These are phyloP conservation scores for Boletus tomentosulus DNA, from an alignment of 768 basidiomycete species.

Conservation along the genomic window DNA sequence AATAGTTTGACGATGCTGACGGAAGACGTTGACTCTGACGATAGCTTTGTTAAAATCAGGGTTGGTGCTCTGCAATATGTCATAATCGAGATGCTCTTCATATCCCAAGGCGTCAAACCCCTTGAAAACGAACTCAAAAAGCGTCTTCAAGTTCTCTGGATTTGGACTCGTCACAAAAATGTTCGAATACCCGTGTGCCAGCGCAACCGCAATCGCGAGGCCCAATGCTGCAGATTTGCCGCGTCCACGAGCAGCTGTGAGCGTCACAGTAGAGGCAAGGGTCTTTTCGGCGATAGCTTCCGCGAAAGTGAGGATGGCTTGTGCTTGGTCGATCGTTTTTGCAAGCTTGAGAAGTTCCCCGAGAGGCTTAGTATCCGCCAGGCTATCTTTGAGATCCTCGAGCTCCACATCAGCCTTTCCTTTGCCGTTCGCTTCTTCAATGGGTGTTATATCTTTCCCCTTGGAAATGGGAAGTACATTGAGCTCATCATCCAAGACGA, in stretches of 20 bases:
- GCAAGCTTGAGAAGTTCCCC: constrained; percentile 88
- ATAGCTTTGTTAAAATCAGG: constrained; percentile 94
- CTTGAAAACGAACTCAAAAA: constrained; percentile 98
- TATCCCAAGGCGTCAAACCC: constrained; percentile 92
- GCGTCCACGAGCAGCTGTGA: constrained; percentile 92
- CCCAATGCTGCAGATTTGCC: constrained; percentile 98
- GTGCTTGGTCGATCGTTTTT: constrained; percentile 91
- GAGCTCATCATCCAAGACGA: constrained; percentile 95
- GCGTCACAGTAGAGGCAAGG: constrained; percentile 87
- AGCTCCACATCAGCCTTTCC: constrained; percentile 61
- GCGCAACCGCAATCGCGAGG: constrained; percentile 86
- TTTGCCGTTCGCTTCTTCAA: constrained; percentile 49
- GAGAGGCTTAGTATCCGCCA: constrained; percentile 80
- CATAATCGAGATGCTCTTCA: constrained; percentile 97
- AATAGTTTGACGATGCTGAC: constrained; percentile 91
- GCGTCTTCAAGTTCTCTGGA: constrained; percentile 94
- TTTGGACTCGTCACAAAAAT: constrained; percentile 97
- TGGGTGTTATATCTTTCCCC: constrained; percentile 83
- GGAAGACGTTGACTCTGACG: constrained; percentile 92
- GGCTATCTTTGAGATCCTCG: constrained; percentile 68
- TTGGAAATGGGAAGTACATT: constrained; percentile 95
- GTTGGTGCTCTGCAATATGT: constrained; percentile 92
- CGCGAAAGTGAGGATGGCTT: constrained; percentile 90
- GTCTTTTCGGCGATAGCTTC: constrained; percentile 93
- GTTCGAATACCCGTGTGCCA: constrained; percentile 93